These are phyloP conservation scores for Claviceps digitariae DNA, from an alignment of 2,329 filamentous ascomycete genomes.

Conservation along the genomic window DNA sequence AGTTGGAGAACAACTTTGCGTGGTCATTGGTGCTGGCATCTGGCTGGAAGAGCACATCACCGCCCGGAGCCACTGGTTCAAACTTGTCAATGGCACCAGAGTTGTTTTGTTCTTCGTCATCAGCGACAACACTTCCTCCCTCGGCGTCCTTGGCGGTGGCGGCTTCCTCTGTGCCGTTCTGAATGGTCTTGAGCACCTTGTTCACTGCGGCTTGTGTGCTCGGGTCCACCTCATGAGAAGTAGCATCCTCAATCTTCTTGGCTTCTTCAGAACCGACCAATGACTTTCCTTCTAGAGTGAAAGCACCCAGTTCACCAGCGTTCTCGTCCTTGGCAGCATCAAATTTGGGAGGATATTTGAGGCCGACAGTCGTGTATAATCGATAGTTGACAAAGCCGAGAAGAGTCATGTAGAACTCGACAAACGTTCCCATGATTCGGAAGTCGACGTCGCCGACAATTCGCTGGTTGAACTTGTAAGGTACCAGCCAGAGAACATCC, in stretches of 20 bases:
- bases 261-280: conserved; percentile 41
- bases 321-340: conserved; percentile 76
- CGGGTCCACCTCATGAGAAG: conserved; percentile 41
- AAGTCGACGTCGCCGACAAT: conserved; percentile 93
- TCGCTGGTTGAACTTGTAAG: conserved; percentile 94
- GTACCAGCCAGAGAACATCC: conserved; percentile 92
- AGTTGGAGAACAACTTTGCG: conserved; percentile 69
- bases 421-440: conserved; percentile 97
- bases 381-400: conserved; percentile 93
- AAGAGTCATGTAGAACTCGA: conserved; percentile 97
- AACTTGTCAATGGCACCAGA: conserved; percentile 74
- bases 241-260: conserved; percentile 32
- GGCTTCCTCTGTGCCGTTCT: conserved; percentile 36
- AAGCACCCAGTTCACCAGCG: conserved; percentile 80
- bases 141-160: conserved; percentile 20
- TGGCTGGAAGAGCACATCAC: conserved; percentile 77
- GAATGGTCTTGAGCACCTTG: conserved; percentile 55
- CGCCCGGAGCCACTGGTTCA: conserved; percentile 67
- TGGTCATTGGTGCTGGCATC: conserved; percentile 50
- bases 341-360: conserved; percentile 95
- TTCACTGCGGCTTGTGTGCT: conserved; percentile 52
- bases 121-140: conserved; percentile 26
- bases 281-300: conserved; percentile 69
- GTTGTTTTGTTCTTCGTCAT: conserved; percentile 22
- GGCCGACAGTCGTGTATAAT: conserved; percentile 77